A percentile compares a stretch with the other conserved stretches of the same genome.
These are phyloP conservation scores for Camellia sinensis DNA, from an alignment of 148 eudicot genomes.

Conservation along the genomic window DNA sequence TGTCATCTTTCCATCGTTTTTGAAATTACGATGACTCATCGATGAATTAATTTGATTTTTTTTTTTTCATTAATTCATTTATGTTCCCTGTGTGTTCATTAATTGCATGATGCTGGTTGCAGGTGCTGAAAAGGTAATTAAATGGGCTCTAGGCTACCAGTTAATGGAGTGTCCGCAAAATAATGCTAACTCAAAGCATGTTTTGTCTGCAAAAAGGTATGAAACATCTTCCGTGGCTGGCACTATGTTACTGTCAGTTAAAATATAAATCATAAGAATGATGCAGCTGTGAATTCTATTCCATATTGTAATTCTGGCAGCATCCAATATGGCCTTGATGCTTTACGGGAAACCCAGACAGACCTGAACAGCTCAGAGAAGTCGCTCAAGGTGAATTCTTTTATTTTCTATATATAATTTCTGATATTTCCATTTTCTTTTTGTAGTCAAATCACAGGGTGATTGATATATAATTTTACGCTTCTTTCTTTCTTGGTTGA, in stretches of 20 bases:
- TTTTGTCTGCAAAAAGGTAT: constrained; percentile 60
- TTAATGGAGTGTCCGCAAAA: constrained; percentile 44
- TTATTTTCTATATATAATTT: not conserved
- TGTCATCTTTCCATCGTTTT: constrained; percentile 12
- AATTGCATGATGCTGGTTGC: constrained; percentile 1
- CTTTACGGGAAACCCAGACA: constrained; percentile 51
- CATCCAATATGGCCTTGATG: constrained; percentile 57
- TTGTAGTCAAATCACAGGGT: not conserved
- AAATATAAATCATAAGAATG: not conserved
- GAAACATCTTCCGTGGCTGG: not conserved
- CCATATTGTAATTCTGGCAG: constrained; percentile 36
- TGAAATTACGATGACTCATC: not conserved
- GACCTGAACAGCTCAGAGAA: constrained; percentile 70
- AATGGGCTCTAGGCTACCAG: constrained; percentile 75
- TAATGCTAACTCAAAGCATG: constrained; percentile 42
- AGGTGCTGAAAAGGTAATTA: constrained; percentile 82
- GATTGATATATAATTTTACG: not conserved
- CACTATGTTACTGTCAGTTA: not conserved
- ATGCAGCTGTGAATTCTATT: not conserved
- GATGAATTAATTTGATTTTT: not conserved
- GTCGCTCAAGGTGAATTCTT: constrained; percentile 55
- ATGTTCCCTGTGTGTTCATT: not conserved
- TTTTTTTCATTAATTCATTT: no score
- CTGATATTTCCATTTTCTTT: not conserved
- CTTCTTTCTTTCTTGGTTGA: not conserved